Base-by-base conservation (phyloP, 1,139 yeast genomes). In the Yamadazyma trypodendri region DNA sequence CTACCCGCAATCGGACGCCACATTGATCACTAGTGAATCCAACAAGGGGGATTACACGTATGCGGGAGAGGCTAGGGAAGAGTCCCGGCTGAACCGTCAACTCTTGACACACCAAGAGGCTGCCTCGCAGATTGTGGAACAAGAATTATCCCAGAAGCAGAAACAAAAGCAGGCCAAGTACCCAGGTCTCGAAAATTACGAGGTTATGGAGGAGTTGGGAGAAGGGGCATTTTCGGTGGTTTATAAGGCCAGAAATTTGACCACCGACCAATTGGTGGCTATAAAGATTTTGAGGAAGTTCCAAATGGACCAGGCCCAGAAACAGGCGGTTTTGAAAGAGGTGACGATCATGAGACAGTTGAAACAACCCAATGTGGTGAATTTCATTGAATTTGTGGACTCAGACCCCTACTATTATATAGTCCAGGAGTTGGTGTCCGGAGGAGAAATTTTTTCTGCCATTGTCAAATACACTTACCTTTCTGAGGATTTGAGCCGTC, bases 191-290 rank as follows among this genome's bases (percentile, higher is more conserved):
- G 65, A 68, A 5, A 60, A 64, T 42, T 87, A 85, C 53, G 67
- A 68, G 34, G 71, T 81, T 22, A 60, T 79, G 32, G 81, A 80
- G 37, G 81, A 82, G 54, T 72, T 88, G 41, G 96, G 97, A 2
- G 95, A 90, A 59, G 98, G 98, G 7, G 94, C 98, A 0, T 92
- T 92, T 60, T 89, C 94, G 14, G 81, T 85, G 34, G 96, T 88
- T 2, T 81, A 81, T 58, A 84, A 84, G 53, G 97, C 96, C 4
- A 56, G 55, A 31, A 73, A 77, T 44, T 46, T 65, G 10, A 50
- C 54, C 2, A 47, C 66, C 2, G 57, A 75, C 13, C 69, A 77
- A 40, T 65, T 78, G 17, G 97, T 89, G 15, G 97, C 97, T 2
- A 64, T 77, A 44, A 77, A 77, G 52, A 71, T 77, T 35, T 70